Conservation (phyloP, 495 filamentous ascomycete genomes). For the Venustampulla echinocandica region DNA sequence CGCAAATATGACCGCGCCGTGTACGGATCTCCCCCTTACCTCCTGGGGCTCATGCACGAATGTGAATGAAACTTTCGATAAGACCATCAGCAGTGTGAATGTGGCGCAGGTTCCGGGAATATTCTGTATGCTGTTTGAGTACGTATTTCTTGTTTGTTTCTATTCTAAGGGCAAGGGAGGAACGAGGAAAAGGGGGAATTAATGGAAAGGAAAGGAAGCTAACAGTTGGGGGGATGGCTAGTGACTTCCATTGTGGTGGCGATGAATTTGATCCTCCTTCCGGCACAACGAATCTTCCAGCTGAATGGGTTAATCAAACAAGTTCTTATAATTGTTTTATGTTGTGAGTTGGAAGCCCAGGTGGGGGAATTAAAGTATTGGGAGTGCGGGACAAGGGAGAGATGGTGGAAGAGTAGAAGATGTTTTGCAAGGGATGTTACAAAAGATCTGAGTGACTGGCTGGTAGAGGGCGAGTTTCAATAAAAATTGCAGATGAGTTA, state of each 20-base stretch:
- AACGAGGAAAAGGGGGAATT: background rate
- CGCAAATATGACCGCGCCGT: background rate
- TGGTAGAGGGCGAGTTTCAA: no score
- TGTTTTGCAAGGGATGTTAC: no score
- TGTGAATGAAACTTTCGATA: background rate
- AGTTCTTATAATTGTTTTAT: background rate
- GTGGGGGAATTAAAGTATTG: no score
- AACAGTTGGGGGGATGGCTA: background rate
- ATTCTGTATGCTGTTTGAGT: background rate
- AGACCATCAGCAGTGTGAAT: background rate
- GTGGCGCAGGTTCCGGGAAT: background rate
- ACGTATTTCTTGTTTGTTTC: background rate
- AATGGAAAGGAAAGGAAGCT: background rate
- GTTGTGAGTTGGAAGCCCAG: no score
- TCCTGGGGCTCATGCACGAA: background rate
- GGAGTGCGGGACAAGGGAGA: no score
- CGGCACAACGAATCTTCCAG: background rate
- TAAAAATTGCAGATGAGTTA: no score
- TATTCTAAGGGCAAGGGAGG: background rate
- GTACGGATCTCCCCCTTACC: background rate
- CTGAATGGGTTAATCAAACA: background rate
- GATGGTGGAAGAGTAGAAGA: no score
- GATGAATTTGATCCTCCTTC: background rate
- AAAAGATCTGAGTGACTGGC: no score
- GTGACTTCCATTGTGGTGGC: background rate